A percentile compares a stretch with the other conserved stretches of the same genome.
Evolutionary conservation across 1,139 yeast species (phyloP).

Genomic region (Yamadazyma membranifaciens): DNA sequence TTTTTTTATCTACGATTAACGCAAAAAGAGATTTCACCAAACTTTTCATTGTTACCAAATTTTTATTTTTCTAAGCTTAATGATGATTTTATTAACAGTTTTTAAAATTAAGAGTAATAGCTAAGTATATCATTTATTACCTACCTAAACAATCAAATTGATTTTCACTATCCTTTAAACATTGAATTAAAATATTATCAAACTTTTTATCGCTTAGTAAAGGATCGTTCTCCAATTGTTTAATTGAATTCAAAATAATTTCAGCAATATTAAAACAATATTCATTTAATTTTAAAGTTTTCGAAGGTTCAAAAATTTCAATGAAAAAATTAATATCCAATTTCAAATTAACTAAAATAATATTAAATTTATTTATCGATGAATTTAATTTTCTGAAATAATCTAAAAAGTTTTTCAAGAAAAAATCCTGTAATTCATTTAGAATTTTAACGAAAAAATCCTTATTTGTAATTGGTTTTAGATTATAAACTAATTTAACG

Average conservation of each 20-base stretch:
- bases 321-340: conserved; percentile 40
- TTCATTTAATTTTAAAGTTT: conserved; percentile 35
- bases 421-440: conserved; percentile 39
- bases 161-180: conserved; percentile 31
- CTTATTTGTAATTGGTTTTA: conserved; percentile 42
- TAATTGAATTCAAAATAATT: conserved; percentile 31
- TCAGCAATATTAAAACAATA: conserved; percentile 36
- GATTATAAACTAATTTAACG: conserved; percentile 39
- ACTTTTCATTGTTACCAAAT: no score
- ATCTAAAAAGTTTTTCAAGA: conserved; percentile 34
- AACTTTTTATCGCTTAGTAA: conserved; percentile 21
- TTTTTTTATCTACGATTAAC: no score
- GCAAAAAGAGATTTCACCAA: no score
- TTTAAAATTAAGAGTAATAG: no score
- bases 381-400: conserved; percentile 25
- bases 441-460: conserved; percentile 37
- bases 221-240: conserved; percentile 22
- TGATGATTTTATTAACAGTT: no score
- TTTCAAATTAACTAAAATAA: conserved; percentile 26
- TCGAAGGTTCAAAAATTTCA: conserved; percentile 41
- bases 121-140: conserved; percentile 5
- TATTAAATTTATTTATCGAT: conserved; percentile 15
- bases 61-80: no score
- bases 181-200: conserved; percentile 27
- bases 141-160: conserved; percentile 27